Evolutionary conservation across 176 grass and related monocot species (phyloP), one percentile per base, ranked within the genome.

Genomic region (Dendrocalamus sinicus): DNA sequence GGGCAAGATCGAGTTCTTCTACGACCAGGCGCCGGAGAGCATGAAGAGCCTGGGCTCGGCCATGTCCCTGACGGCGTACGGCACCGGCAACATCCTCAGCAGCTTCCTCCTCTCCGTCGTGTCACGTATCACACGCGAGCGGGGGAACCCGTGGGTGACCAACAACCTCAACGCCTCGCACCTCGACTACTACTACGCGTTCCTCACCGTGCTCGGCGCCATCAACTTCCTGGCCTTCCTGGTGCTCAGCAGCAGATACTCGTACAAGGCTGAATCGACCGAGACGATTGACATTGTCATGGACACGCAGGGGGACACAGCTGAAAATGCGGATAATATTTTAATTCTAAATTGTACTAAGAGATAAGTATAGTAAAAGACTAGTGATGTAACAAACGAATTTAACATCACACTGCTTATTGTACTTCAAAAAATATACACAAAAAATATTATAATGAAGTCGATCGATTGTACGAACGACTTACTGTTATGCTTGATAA

Each of bases 1-100:
- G 37, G 92, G 86, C 84, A 88, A 23, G 92, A 97, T 97, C 40
- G 94, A 97, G 72, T 97, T 97, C 80, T 97, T 97, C 92, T 97
- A 97, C 75, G 94, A 97, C 84, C 94, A 97, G 83, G 94, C 94
- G 58, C 94, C 92, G 1, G 92, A 97, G 76, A 85, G 89, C 43
- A 92, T 94, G 92, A 91, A 94, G 86, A 94, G 89, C 80, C 80
- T 94, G 19, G 92, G 92, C 70, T 90, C 90, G 16, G 88, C 92
- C 19, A 82, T 87, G 80, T 90, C 88, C 13, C 82, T 89, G 15
- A 88, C 87, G 13, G 75, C 83, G 17, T 89, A 87, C 44, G 92
- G 89, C 9, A 37, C 86, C 0, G 89, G 92, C 35, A 90, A 90
- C 83, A 65, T 94, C 50, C 35, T 94, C 37, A 90, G 90, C 69